phyloP scores from a whole-genome alignment of 139 green algal species.

The Pleodorina starrii region DNA sequence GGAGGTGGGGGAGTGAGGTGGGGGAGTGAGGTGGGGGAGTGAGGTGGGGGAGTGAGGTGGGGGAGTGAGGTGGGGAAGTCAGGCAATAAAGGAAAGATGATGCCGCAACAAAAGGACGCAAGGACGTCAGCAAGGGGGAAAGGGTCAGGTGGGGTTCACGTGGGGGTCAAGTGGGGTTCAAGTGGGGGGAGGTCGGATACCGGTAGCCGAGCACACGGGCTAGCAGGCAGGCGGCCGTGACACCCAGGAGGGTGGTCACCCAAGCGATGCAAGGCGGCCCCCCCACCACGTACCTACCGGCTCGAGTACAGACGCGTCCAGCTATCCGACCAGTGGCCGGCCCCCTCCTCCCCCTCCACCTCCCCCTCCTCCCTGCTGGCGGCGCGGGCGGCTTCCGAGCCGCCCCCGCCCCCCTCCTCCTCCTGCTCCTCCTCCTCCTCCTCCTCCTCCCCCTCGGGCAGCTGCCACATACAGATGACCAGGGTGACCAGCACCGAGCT shows the following conservation, averaged over 20 bases:
- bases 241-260: too few relatives aligned
- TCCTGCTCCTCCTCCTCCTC: background rate
- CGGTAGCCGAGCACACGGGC: too few relatives aligned
- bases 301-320: constrained; percentile 1
- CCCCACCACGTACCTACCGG: too few relatives aligned
- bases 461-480: background rate
- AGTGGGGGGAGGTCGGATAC: too few relatives aligned
- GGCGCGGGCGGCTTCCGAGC: background rate
- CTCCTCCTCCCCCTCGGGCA: background rate
- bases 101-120: background rate
- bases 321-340: background rate
- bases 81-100: background rate
- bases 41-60: too few relatives aligned
- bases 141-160: too few relatives aligned
- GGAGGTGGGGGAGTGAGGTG: too few relatives aligned
- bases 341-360: background rate
- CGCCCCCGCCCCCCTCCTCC: background rate
- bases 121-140: background rate
- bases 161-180: too few relatives aligned
- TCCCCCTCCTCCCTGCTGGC: background rate
- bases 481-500: constrained; percentile 31
- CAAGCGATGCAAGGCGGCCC: too few relatives aligned
- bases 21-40: too few relatives aligned
- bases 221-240: too few relatives aligned
- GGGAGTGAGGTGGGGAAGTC: too few relatives aligned